Percentiles rank a stretch among this genome's conserved stretches.
Evolutionary conservation across 345 rosid species (phyloP).

Genomic region (Hevea brasiliensis): DNA sequence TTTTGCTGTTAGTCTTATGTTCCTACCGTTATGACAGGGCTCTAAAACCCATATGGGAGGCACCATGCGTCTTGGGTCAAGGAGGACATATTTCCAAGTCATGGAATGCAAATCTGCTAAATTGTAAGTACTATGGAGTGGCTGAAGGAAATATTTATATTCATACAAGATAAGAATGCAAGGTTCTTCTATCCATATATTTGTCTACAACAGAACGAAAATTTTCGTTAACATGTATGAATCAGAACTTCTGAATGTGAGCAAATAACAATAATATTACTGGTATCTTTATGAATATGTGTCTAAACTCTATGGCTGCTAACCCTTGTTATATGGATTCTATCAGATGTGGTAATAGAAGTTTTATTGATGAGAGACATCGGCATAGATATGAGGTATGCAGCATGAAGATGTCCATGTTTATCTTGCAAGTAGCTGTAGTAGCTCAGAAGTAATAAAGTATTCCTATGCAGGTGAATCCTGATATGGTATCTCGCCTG

Average conservation of each 20-base stretch:
- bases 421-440: background rate
- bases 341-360: slow-evolving; percentile 59
- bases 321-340: background rate
- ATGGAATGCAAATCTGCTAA: slow-evolving; percentile 76
- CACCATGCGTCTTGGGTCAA: slow-evolving; percentile 95
- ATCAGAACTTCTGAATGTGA: background rate
- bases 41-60: slow-evolving; percentile 99
- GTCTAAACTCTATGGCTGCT: background rate
- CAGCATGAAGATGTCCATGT: background rate
- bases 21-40: slow-evolving; percentile 48
- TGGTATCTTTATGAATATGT: background rate
- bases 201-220: background rate
- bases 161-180: background rate
- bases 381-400: slow-evolving; percentile 96
- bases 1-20: background rate
- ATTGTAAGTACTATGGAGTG: slow-evolving; percentile 46
- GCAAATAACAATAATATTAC: too few relatives aligned
- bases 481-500: slow-evolving; percentile 58
- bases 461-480: slow-evolving; percentile 65
- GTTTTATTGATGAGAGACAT: slow-evolving; percentile 74
- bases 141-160: background rate
- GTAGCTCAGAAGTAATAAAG: slow-evolving; percentile 1
- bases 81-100: slow-evolving; percentile 70
- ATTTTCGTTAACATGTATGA: background rate
- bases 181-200: background rate